These are phyloP conservation scores for Quercus phellos DNA, from an alignment of 331 rosid genomes.

Conservation along the genomic window DNA sequence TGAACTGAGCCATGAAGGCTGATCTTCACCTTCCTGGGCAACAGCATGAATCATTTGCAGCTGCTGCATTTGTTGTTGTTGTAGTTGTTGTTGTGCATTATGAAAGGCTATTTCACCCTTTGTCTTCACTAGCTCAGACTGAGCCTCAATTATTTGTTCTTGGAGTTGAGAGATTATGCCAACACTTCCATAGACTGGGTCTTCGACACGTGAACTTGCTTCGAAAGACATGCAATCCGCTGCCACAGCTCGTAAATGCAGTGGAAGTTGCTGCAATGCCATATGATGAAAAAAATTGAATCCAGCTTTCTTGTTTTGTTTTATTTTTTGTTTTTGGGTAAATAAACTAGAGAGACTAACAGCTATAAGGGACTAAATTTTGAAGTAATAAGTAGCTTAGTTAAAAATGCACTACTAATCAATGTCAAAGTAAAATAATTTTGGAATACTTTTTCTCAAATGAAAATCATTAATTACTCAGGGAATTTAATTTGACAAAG, in stretches of 20 bases:
- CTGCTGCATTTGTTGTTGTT: not conserved
- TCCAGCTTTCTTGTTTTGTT: too few species aligned
- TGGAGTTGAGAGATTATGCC: slow-evolving; percentile 15
- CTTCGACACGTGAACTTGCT: slow-evolving; percentile 11
- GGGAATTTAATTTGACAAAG: too few species aligned
- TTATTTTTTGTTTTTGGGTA: not conserved
- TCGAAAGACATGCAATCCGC: slow-evolving; percentile 1
- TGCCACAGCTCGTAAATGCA: slow-evolving; percentile 11
- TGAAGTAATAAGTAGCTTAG: too few species aligned
- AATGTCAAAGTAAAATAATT: too few species aligned
- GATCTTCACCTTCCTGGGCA: not conserved
- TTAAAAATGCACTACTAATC: too few species aligned
- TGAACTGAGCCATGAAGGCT: not conserved
- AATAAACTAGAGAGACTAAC: too few species aligned
- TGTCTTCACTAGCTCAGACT: not conserved
- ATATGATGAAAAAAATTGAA: not conserved
- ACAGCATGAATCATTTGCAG: slow-evolving; percentile 3
- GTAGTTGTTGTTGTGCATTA: not conserved
- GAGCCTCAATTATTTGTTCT: slow-evolving; percentile 4
- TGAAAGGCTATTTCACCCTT: slow-evolving; percentile 5
- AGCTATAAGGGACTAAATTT: too few species aligned
- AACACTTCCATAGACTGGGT: slow-evolving; percentile 11
- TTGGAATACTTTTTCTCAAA: too few species aligned
- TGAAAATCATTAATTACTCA: too few species aligned
- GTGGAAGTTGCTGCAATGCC: slow-evolving; percentile 1